These are phyloP conservation scores for Fusarium udum DNA, from an alignment of 2,329 filamentous ascomycete genomes.

Conservation along the genomic window DNA sequence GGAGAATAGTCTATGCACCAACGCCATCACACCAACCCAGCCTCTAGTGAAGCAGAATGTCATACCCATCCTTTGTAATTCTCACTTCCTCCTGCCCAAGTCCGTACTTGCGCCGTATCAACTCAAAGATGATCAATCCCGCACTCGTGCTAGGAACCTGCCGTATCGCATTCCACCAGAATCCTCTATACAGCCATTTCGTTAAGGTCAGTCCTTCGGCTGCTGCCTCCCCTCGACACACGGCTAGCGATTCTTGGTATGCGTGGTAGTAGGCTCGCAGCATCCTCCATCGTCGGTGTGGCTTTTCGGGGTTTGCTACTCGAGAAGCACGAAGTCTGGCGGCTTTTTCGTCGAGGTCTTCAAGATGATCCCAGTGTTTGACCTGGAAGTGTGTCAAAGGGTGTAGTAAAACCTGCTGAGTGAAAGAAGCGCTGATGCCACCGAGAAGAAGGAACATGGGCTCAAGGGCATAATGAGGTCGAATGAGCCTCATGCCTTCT, in stretches of 20 bases:
- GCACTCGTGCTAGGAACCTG: conserved; percentile 82
- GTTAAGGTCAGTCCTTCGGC: conserved; percentile 64
- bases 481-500: conserved; percentile 62
- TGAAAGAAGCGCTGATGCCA: conserved; percentile 73
- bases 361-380: conserved; percentile 77
- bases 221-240: conserved; percentile 67
- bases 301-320: conserved; percentile 45
- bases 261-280: conserved; percentile 74
- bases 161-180: conserved; percentile 76
- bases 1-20: conserved; percentile 30
- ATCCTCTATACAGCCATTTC: conserved; percentile 75
- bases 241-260: conserved; percentile 73
- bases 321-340: conserved; percentile 54
- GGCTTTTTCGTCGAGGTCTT: conserved; percentile 73
- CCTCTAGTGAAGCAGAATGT: conserved; percentile 66
- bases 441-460: conserved; percentile 76
- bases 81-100: conserved; percentile 68
- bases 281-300: conserved; percentile 59
- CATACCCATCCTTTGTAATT: conserved; percentile 75
- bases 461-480: conserved; percentile 79
- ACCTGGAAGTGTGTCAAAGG: conserved; percentile 76
- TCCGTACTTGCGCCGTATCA: conserved; percentile 78
- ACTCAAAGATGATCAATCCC: conserved; percentile 80
- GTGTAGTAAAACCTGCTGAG: conserved; percentile 75
- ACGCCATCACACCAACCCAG: conserved; percentile 7